Conservation (phyloP, 1,139 yeast species). For the Kluyveromyces marxianus region DNA sequence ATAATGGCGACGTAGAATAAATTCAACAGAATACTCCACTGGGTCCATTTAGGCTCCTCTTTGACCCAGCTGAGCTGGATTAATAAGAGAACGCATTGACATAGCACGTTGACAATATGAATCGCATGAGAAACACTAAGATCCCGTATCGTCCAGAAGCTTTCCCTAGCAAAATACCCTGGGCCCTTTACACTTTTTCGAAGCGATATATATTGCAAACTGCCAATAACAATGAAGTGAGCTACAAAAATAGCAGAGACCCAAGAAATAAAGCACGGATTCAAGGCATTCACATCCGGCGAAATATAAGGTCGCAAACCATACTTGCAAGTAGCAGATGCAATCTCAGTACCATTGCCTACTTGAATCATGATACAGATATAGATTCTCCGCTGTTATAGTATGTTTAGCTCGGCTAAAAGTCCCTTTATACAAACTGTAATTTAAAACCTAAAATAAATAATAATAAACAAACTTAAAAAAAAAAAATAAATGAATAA, state of each 20-base stretch:
- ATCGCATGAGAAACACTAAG: slow-evolving; percentile 12
- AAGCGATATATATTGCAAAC: slow-evolving; percentile 26
- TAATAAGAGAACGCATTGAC: slow-evolving; percentile 30
- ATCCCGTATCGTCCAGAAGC: slow-evolving; percentile 13
- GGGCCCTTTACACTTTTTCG: slow-evolving; percentile 13
- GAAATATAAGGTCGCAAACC: slow-evolving; percentile 25
- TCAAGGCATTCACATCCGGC: slow-evolving; percentile 41
- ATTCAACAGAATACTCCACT: slow-evolving; percentile 17
- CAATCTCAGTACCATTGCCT: neutral
- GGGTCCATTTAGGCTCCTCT: slow-evolving; percentile 9
- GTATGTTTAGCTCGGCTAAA: neutral
- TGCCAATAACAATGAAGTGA: slow-evolving; percentile 28
- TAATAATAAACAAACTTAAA: too few relatives aligned
- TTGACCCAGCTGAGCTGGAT: slow-evolving; percentile 26
- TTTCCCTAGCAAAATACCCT: slow-evolving; percentile 28
- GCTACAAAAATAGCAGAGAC: slow-evolving; percentile 22
- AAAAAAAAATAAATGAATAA: too few relatives aligned
- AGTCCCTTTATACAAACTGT: too few relatives aligned
- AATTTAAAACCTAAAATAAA: too few relatives aligned
- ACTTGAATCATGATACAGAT: neutral
- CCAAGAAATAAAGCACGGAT: slow-evolving; percentile 46
- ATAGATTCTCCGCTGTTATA: neutral
- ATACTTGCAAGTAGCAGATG: slow-evolving; percentile 5
- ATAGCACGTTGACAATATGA: slow-evolving; percentile 25
- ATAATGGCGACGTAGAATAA: slow-evolving; percentile 20